Evolutionary conservation across 2,329 filamentous ascomycete species (phyloP).

Genomic region (Pyrenophora seminiperda): DNA sequence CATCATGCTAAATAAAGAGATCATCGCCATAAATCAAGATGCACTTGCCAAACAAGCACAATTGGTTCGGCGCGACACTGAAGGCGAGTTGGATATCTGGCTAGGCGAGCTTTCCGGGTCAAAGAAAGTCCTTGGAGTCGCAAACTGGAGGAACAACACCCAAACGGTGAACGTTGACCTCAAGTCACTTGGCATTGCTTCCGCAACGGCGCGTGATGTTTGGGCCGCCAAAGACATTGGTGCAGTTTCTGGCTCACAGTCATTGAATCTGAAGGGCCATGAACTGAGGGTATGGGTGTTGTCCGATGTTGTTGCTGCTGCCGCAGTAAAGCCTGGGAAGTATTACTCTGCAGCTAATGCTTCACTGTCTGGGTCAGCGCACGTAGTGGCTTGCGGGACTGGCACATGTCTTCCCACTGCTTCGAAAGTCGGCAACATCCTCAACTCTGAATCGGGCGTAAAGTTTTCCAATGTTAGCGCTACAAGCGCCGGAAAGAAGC

Average conservation of each 20-base stretch:
- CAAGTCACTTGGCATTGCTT: conserved; percentile 36
- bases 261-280: conserved; percentile 28
- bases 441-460: conserved; percentile 30
- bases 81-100: conserved; percentile 49
- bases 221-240: conserved; percentile 41
- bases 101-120: conserved; percentile 45
- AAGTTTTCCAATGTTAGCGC: conserved; percentile 38
- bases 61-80: conserved; percentile 51
- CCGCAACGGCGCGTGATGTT: conserved; percentile 45
- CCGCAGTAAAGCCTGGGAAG: conserved; percentile 17
- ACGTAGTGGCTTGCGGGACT: conserved; percentile 27
- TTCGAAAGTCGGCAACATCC: conserved; percentile 43
- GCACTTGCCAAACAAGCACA: conserved; percentile 57
- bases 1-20: conserved; percentile 56
- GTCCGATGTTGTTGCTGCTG: conserved; percentile 34
- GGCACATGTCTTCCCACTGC: conserved; percentile 37
- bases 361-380: conserved; percentile 39
- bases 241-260: conserved; percentile 19
- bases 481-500: conserved; percentile 31
- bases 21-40: conserved; percentile 65
- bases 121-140: conserved; percentile 43
- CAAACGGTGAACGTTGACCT: conserved; percentile 43
- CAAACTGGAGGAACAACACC: conserved; percentile 47
- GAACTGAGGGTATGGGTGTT: conserved; percentile 43
- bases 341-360: conserved; percentile 45